These are phyloP conservation scores for Kokia cookei DNA, from an alignment of 441 rosid genomes.

Conservation along the genomic window DNA sequence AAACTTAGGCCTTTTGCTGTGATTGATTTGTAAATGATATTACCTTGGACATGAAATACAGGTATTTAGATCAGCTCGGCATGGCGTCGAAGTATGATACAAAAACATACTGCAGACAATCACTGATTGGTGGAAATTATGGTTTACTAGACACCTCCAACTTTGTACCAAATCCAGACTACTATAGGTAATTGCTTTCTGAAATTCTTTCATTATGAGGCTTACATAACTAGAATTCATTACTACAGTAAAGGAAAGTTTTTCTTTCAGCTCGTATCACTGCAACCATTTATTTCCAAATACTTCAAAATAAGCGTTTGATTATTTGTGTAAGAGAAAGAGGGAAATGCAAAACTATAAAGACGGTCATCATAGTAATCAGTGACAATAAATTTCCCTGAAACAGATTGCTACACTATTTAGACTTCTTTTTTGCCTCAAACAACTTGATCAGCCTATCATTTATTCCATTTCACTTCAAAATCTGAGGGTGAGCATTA, in stretches of 20 bases:
- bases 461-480: background rate
- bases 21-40: background rate
- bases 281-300: background rate
- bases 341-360: background rate
- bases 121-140: slow-evolving; percentile 88
- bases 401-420: background rate
- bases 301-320: background rate
- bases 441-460: background rate
- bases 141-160: slow-evolving; percentile 76
- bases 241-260: background rate
- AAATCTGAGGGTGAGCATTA: background rate
- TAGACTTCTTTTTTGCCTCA: background rate
- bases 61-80: slow-evolving; percentile 97
- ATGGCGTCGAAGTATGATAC: slow-evolving; percentile 71
- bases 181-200: slow-evolving; percentile 56
- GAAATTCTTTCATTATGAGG: too few relatives aligned
- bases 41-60: slow-evolving; percentile 20
- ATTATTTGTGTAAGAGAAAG: background rate
- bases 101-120: slow-evolving; percentile 88
- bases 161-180: slow-evolving; percentile 89
- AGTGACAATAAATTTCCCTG: background rate
- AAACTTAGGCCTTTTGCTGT: background rate
- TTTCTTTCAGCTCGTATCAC: background rate
- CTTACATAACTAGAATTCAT: background rate
- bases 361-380: background rate